These are phyloP conservation scores for Tulasnella sp. DNA, from an alignment of 768 basidiomycete genomes.

Conservation along the genomic window DNA sequence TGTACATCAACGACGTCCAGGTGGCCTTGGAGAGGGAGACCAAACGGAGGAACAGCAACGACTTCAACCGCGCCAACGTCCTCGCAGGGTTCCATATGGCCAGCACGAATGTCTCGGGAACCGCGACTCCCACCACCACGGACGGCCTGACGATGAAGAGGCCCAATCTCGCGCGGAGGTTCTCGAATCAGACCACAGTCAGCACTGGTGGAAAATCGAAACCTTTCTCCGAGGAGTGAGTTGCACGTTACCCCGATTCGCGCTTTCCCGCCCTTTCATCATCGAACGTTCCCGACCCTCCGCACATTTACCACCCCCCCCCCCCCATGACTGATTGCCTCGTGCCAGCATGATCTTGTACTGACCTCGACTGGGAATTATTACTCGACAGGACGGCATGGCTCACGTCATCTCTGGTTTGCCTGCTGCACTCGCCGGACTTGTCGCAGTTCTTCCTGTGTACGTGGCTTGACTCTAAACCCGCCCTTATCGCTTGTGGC, in stretches of 20 bases:
- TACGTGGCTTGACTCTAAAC: slow-evolving; percentile 21
- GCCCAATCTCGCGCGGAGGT: background rate
- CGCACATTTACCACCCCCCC: background rate
- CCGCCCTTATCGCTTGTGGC: slow-evolving; percentile 11
- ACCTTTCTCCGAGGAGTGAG: slow-evolving; percentile 32
- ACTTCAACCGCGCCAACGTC: background rate
- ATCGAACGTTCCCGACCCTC: background rate
- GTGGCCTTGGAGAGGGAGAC: slow-evolving; percentile 14
- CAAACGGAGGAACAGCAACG: background rate
- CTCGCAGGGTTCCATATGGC: background rate
- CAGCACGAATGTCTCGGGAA: background rate
- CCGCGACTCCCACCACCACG: background rate
- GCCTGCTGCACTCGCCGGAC: slow-evolving; percentile 31
- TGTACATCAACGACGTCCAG: slow-evolving; percentile 18
- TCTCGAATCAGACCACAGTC: too few relatives aligned
- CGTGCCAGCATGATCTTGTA: background rate
- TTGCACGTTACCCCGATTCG: background rate
- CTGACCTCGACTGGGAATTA: background rate
- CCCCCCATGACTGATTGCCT: background rate
- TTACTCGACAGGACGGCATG: slow-evolving; percentile 6
- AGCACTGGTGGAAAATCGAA: background rate
- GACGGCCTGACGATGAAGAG: slow-evolving; percentile 1
- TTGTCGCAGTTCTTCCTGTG: slow-evolving; percentile 32
- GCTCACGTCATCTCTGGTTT: slow-evolving; percentile 28
- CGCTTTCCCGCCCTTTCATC: background rate